Percentiles rank a stretch among this genome's conserved stretches.
These are phyloP conservation scores for Bipolaris victoriae DNA, from an alignment of 2,329 filamentous ascomycete genomes.

Conservation along the genomic window DNA sequence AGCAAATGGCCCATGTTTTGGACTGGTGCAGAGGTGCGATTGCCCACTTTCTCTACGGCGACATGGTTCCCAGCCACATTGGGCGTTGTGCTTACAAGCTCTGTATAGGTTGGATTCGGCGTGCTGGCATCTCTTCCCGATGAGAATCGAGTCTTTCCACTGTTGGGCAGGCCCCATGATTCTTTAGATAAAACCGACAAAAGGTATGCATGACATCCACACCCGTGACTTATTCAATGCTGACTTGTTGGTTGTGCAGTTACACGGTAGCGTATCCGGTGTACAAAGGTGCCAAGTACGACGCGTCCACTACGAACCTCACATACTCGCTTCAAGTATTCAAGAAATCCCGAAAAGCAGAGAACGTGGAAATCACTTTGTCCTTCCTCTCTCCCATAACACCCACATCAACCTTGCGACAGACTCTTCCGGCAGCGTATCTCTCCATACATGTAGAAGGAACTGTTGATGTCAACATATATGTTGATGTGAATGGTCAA, in stretches of 20 bases:
- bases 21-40: slow-evolving; percentile 67
- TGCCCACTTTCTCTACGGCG: neutral
- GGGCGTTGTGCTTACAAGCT: slow-evolving; percentile 16
- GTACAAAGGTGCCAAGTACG: slow-evolving; percentile 68
- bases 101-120: slow-evolving; percentile 63
- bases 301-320: slow-evolving; percentile 73
- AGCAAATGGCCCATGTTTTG: slow-evolving; percentile 86
- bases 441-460: slow-evolving; percentile 74
- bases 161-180: slow-evolving; percentile 70
- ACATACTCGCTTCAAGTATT: slow-evolving; percentile 65
- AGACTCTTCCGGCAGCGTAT: slow-evolving; percentile 83
- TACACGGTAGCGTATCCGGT: slow-evolving; percentile 65
- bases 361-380: slow-evolving; percentile 61
- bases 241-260: slow-evolving; percentile 29
- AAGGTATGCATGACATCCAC: slow-evolving; percentile 42
- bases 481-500: slow-evolving; percentile 61
- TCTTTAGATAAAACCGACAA: slow-evolving; percentile 55
- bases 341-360: slow-evolving; percentile 36
- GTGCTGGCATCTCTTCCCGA: slow-evolving; percentile 67
- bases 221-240: neutral
- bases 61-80: neutral
- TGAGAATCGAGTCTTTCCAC: slow-evolving; percentile 65
- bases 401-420: slow-evolving; percentile 77
- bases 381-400: slow-evolving; percentile 81
- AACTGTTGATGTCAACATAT: slow-evolving; percentile 58